These are phyloP conservation scores for Phytopythium helicoides DNA, from an alignment of 352 stramenopile species.

Conservation along the genomic window DNA sequence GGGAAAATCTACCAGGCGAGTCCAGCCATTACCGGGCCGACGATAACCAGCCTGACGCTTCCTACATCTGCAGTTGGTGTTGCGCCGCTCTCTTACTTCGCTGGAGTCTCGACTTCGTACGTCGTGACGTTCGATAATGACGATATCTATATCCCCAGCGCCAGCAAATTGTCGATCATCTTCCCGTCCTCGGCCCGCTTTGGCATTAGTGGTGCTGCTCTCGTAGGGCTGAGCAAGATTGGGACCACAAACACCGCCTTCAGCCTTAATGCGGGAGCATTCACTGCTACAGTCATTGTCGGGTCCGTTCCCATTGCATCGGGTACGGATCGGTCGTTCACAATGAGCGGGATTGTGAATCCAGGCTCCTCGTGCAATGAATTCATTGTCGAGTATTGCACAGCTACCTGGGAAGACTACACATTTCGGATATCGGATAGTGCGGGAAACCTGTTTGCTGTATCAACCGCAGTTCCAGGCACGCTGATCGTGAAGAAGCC, in stretches of 20 bases:
- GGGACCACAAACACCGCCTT: constrained; percentile 27
- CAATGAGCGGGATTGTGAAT: constrained; percentile 46
- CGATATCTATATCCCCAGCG: constrained; percentile 30
- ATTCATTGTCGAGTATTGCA: constrained; percentile 59
- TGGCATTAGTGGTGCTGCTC: constrained; percentile 18
- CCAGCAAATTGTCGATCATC: constrained; percentile 32
- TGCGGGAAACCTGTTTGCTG: constrained; percentile 37
- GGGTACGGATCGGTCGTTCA: constrained; percentile 38
- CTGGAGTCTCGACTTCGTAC: constrained; percentile 37
- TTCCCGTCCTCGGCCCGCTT: constrained; percentile 55
- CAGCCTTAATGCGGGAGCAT: constrained; percentile 9
- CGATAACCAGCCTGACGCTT: constrained; percentile 25
- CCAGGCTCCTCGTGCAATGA: constrained; percentile 52
- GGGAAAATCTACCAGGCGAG: constrained; percentile 42
- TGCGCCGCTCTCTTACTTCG: constrained; percentile 39
- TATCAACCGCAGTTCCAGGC: constrained; percentile 33
- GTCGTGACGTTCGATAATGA: constrained; percentile 40
- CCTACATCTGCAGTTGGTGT: constrained; percentile 27
- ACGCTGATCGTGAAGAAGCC: constrained; percentile 69
- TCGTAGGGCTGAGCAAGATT: constrained; percentile 29
- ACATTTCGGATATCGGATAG: constrained; percentile 36
- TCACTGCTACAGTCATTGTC: constrained; percentile 20
- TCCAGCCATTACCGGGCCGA: constrained; percentile 15
- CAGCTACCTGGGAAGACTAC: constrained; percentile 37
- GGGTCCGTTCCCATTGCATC: constrained; percentile 26